Evolutionary conservation across 2,329 filamentous ascomycete species (phyloP), one percentile per base, ranked within the genome.

Genomic region (Plenodomus tracheiphilus): DNA sequence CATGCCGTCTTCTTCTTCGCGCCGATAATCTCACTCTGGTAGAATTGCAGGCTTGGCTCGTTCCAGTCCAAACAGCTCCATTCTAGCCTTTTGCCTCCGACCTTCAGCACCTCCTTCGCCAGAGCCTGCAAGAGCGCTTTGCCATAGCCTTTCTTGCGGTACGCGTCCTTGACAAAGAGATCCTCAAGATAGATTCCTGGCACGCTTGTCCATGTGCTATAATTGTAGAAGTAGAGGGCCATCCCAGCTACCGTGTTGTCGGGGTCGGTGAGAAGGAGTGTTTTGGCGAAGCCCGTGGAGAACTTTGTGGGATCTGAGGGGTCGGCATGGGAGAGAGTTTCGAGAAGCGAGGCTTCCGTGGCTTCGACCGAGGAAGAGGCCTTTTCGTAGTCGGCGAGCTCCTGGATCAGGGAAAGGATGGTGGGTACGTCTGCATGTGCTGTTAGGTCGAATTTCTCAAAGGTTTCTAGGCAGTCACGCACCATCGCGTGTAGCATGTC

Each of bases 51-150:
- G 70, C 88, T 92, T 7, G 90, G 89, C 77, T 89, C 84, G 68
- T 97, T 97, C 91, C 91, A 96, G 75, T 89, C 93, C 62, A 97
- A 74, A 54, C 96, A 94, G 58, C 81, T 85, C 93, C 93, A 97
- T 68, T 97, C 92, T 46, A 97, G 75, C 49, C 93, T 80, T 7
- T 81, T 85, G 1, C 91, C 91, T 2, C 82, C 79, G 56, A 92
- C 86, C 44, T 81, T 80, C 44, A 88, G 66, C 2, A 91, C 86
- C 76, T 96, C 89, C 65, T 82, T 84, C n/a, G 92, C 93, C 68
- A 97, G 75, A 59, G 85, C 83, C 53, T 82, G 82, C 41, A 97
- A 77, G 67, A 97, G 72, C 61, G 79, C 77, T 73, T 86, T 88
- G 34, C 92, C 93, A 68, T 93, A 96, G 0, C 92, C 92, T 53